Evolutionary conservation across 2,329 filamentous ascomycete genomes (phyloP), one percentile per base, ranked within the genome.

Genomic region (Ceratocystis colombiana): DNA sequence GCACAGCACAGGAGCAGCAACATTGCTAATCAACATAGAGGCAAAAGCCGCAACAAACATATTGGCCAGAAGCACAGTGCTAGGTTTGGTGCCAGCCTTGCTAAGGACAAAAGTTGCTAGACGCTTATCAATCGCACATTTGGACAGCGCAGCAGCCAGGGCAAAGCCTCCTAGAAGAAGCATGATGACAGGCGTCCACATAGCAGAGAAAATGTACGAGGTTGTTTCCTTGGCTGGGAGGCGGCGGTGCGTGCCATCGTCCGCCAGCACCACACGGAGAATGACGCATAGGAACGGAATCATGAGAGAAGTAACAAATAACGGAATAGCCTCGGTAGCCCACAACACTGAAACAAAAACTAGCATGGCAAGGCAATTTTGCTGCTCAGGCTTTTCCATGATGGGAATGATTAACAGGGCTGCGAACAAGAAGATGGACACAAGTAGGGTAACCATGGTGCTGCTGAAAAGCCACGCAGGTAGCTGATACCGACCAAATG

Each of bases 171-270:
- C 94, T 0, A 99, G 85, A 25, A 99, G 80, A 17, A 99, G 84
- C 94, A 99, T 97, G 71, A 99, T 99, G 66, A 99, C 94, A 0
- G 94, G 93, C 2, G 93, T 96, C 94, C 94, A 99, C 94, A 99
- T 99, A 30, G 94, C 88, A 3, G 90, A 82, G 72, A 99, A 97
- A 67, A 96, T 88, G 72, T 88, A 93, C 33, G 83, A 80, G 0
- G 93, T 90, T 0, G 94, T 92, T 55, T 85, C 82, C 74, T 92
- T 92, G 2, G 91, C 84, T n/a, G 83, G 82, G 5, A 99, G 80
- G 25, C 93, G 84, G 57, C 79, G 77, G 68, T 90, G 80, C 0
- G 87, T 86, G 71, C 75, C 73, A 4, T 85, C 83, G 64, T 95
- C 89, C 41, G 87, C 84, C 41, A 90, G 86, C 68, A 96, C 89